phyloP scores from a whole-genome alignment of 345 rosid genomes.

The Turritis glabra region DNA sequence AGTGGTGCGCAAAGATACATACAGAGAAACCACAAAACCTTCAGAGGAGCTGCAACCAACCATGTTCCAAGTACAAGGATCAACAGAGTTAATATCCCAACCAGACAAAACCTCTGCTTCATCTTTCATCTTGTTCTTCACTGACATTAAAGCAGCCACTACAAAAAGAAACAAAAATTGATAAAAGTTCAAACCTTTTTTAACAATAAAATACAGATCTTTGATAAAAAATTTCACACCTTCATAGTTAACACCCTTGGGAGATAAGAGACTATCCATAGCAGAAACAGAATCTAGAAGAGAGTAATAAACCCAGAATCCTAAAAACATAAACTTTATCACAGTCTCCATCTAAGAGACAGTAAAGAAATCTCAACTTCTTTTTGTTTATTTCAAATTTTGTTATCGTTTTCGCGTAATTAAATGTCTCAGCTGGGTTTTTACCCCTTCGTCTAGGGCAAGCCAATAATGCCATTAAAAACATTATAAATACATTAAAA shows the following conservation, averaged over 20 bases:
- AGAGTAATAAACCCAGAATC: slow-evolving; percentile 35
- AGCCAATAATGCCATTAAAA: slow-evolving; percentile 17
- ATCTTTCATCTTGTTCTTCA: slow-evolving; percentile 82
- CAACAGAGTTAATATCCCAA: slow-evolving; percentile 98
- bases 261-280: slow-evolving; percentile 77
- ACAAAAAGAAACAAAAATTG: neutral
- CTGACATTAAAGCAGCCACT: slow-evolving; percentile 93
- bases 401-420: slow-evolving; percentile 7
- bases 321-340: slow-evolving; percentile 40
- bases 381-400: neutral
- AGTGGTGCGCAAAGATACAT: slow-evolving; percentile 28
- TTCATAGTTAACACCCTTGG: slow-evolving; percentile 94
- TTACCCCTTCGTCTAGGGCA: slow-evolving; percentile 35
- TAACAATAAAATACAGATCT: neutral
- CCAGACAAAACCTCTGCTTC: slow-evolving; percentile 60
- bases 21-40: slow-evolving; percentile 84
- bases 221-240: slow-evolving; percentile 42
- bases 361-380: neutral
- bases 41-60: slow-evolving; percentile 72
- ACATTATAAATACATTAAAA: slow-evolving; percentile 8
- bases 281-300: slow-evolving; percentile 40
- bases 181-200: neutral
- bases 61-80: slow-evolving; percentile 99
- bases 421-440: neutral
- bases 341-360: slow-evolving; percentile 40